phyloP scores from a whole-genome alignment of 73 alveolate genomes.

The Symbiodinium pilosum region DNA sequence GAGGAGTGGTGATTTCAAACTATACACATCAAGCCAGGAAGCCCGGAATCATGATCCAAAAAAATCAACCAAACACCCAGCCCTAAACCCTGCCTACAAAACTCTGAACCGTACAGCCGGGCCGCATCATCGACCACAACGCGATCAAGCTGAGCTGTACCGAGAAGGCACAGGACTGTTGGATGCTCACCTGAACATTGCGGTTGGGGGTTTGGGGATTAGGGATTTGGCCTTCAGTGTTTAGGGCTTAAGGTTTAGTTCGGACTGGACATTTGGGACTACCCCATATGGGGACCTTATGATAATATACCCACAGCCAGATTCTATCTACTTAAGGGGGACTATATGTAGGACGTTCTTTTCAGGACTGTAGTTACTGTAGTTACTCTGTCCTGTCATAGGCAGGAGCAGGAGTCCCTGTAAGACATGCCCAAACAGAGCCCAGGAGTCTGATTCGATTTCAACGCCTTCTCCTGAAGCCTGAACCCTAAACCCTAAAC shows the following conservation, averaged over 20 bases:
- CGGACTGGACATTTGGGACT: too few relatives aligned
- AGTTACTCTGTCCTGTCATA: too few relatives aligned
- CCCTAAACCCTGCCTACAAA: background rate
- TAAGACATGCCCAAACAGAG: background rate
- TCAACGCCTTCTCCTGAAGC: background rate
- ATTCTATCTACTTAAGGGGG: too few relatives aligned
- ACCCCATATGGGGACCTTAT: too few relatives aligned
- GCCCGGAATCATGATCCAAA: background rate
- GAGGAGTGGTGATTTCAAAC: too few relatives aligned
- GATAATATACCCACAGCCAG: too few relatives aligned
- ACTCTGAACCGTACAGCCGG: background rate
- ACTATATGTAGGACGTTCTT: too few relatives aligned
- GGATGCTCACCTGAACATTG: background rate
- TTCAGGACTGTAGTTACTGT: too few relatives aligned
- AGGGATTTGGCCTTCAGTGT: too few relatives aligned
- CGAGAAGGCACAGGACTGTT: background rate
- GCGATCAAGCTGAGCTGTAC: background rate
- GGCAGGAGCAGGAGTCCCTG: background rate
- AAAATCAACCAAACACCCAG: background rate
- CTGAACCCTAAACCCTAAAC: too few relatives aligned
- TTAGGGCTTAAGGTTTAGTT: too few relatives aligned
- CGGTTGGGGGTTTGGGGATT: too few relatives aligned
- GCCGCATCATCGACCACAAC: background rate
- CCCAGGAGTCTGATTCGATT: background rate
- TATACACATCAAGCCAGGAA: background rate